Evolutionary conservation across 352 stramenopile species (phyloP), one percentile per base, ranked within the genome.

Genomic region (Phytophthora tubulina): DNA sequence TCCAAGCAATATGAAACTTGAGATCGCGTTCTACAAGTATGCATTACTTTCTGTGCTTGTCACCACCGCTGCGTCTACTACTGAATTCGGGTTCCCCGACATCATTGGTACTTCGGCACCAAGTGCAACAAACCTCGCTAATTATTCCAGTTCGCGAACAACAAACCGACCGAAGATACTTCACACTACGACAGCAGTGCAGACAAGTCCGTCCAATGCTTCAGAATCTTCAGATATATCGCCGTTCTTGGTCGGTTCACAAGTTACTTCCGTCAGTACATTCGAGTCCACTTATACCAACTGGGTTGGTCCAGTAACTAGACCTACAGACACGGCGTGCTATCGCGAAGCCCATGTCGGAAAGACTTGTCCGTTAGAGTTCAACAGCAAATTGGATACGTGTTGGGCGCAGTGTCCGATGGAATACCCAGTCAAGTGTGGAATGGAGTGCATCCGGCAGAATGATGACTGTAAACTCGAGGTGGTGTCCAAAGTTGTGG

Each of bases 331-430:
- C 30, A 75, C 63, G 17, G 72, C 72, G 5, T 77, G 68, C 32
- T 80, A 80, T 35, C 72, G 72, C 11, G 73, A 80, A 38, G 48
- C 72, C 27, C 63, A 72, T 11, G 53, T 70, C 27, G 61, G 48
- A 6, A 63, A 77, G 42, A 64, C 48, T 4, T 80, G 68, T 45
- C 63, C 63, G 3, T 49, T 63, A 2, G 62, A 65, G 10, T 79
- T 70, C 52, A 73, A 73, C 13, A 78, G 78, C 54, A 78, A 82
- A 13, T 35, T 60, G 45, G 55, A 62, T 10, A 85, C 69, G 11
- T 85, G 78, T 44, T 85, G 78, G 78, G 70, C 75, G 7, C 63
- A 82, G 33, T 84, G 79, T 56, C 71, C 76, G 10, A 71, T 87
- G 15, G 51, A 72, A 27, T 83, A 77, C 56, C 80, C 80, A 8